Evolutionary conservation across 352 stramenopile genomes (phyloP).

Genomic region (Hyphochytrium catenoides): DNA sequence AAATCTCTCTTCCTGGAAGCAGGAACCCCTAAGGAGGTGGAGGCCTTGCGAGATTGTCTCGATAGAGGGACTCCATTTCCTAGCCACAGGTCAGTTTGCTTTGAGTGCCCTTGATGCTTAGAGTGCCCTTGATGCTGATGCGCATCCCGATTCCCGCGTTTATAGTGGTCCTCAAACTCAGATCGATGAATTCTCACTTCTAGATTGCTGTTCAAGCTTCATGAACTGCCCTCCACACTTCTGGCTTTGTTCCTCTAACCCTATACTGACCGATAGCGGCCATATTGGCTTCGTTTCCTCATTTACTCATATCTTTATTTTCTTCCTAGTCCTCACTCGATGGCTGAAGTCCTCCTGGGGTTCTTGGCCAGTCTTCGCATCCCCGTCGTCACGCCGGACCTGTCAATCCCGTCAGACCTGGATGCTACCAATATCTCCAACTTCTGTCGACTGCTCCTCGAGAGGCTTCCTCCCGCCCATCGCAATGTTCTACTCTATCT

Average conservation of each 20-base stretch:
- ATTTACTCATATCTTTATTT: too few relatives aligned
- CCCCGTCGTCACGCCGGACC: conserved; percentile 58
- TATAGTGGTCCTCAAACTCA: too few relatives aligned
- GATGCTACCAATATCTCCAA: conserved; percentile 12
- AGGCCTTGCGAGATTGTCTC: conserved; percentile 59
- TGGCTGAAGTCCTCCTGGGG: conserved; percentile 60
- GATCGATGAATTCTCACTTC: too few relatives aligned
- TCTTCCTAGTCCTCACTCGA: conserved; percentile 45
- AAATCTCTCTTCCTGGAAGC: conserved; percentile 56
- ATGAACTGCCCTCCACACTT: too few relatives aligned
- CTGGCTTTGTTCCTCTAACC: too few relatives aligned
- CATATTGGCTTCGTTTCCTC: too few relatives aligned
- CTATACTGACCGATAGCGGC: too few relatives aligned
- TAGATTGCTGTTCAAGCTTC: too few relatives aligned
- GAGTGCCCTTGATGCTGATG: too few relatives aligned
- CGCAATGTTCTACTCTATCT: conserved; percentile 96
- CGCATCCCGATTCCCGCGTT: too few relatives aligned
- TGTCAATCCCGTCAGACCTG: conserved; percentile 26
- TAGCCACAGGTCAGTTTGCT: conserved; percentile 10
- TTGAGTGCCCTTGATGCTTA: not conserved
- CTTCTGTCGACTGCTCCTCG: conserved; percentile 23
- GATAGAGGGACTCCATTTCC: conserved; percentile 69
- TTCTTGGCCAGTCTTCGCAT: conserved; percentile 71
- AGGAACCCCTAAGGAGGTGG: conserved; percentile 24
- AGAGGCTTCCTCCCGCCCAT: conserved; percentile 65